Conservation (phyloP, 192 early-diverging fungal species). For the Chytriomyces sp. region DNA sequence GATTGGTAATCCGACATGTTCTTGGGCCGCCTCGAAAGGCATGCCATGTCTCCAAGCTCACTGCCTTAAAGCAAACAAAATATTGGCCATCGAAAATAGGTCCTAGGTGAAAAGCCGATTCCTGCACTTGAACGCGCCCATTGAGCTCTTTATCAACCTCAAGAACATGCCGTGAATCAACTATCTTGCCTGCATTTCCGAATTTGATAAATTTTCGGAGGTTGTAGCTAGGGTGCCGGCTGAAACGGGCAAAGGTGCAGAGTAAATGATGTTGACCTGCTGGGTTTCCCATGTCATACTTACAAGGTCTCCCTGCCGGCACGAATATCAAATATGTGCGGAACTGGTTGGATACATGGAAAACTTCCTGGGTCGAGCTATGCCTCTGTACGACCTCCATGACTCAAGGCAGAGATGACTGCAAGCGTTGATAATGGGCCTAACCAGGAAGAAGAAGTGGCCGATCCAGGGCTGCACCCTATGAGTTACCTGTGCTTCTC, state of each 20-base stretch:
- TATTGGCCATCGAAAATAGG: constrained; percentile 80
- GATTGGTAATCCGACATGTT: too few relatives aligned
- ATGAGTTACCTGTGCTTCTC: constrained; percentile 41
- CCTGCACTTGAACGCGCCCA: constrained; percentile 81
- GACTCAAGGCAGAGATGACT: constrained; percentile 51
- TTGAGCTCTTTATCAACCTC: constrained; percentile 84
- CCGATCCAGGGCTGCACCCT: constrained; percentile 61
- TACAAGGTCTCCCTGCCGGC: too few relatives aligned
- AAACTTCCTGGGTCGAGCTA: constrained; percentile 69
- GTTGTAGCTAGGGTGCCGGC: constrained; percentile 38
- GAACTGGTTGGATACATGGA: constrained; percentile 70
- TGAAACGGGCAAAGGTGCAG: constrained; percentile 58
- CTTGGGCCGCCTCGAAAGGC: too few relatives aligned
- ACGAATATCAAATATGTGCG: constrained; percentile 59
- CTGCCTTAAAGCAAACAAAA: too few relatives aligned
- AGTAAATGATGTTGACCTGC: constrained; percentile 58
- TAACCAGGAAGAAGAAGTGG: constrained; percentile 42
- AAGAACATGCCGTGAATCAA: constrained; percentile 53
- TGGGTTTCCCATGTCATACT: too few relatives aligned
- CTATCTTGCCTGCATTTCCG: constrained; percentile 70
- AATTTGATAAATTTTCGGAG: constrained; percentile 61
- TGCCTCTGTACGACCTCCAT: constrained; percentile 74
- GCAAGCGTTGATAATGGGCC: constrained; percentile 72
- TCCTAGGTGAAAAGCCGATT: constrained; percentile 85
- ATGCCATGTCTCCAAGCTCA: too few relatives aligned